These are phyloP conservation scores for Termitomyces sp. DNA, from an alignment of 768 basidiomycete genomes.

Conservation along the genomic window DNA sequence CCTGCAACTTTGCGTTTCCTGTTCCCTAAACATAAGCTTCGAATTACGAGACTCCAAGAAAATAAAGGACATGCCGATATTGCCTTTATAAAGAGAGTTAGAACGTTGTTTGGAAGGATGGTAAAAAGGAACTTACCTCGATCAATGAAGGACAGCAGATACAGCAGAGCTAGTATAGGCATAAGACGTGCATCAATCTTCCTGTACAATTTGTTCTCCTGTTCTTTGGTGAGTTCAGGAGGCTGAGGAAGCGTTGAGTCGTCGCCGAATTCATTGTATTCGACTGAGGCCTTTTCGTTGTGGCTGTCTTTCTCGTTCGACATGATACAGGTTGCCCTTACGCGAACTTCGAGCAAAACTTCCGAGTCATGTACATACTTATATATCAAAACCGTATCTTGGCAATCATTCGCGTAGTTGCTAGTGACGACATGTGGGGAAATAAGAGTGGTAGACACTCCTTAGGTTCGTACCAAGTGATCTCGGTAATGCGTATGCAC, in stretches of 20 bases:
- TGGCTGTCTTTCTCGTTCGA: slow-evolving; percentile 14
- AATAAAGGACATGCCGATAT: slow-evolving; percentile 42
- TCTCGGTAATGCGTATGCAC: too few relatives aligned
- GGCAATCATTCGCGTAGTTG: too few relatives aligned
- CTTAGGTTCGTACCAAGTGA: too few relatives aligned
- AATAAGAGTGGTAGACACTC: too few relatives aligned
- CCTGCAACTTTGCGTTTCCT: slow-evolving; percentile 69
- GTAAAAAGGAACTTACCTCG: slow-evolving; percentile 35
- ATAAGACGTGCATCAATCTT: slow-evolving; percentile 58
- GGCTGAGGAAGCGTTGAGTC: slow-evolving; percentile 43
- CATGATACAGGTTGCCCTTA: too few relatives aligned
- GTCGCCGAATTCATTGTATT: slow-evolving; percentile 23
- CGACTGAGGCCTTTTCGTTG: slow-evolving; percentile 15
- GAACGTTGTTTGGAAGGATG: background rate
- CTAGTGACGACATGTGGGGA: too few relatives aligned
- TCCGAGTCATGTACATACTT: too few relatives aligned
- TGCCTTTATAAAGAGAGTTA: slow-evolving; percentile 31
- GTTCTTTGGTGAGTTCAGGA: slow-evolving; percentile 38
- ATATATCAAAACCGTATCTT: too few relatives aligned
- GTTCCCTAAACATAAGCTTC: slow-evolving; percentile 4
- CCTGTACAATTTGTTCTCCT: slow-evolving; percentile 52
- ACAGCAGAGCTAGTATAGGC: slow-evolving; percentile 58
- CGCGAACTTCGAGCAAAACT: too few relatives aligned
- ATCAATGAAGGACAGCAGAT: slow-evolving; percentile 63
- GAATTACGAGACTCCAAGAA: background rate